Percentiles rank a stretch among this genome's conserved stretches.
These are phyloP conservation scores for Plasmodium yoelii DNA, from an alignment of 169 alveolate species.

Conservation along the genomic window DNA sequence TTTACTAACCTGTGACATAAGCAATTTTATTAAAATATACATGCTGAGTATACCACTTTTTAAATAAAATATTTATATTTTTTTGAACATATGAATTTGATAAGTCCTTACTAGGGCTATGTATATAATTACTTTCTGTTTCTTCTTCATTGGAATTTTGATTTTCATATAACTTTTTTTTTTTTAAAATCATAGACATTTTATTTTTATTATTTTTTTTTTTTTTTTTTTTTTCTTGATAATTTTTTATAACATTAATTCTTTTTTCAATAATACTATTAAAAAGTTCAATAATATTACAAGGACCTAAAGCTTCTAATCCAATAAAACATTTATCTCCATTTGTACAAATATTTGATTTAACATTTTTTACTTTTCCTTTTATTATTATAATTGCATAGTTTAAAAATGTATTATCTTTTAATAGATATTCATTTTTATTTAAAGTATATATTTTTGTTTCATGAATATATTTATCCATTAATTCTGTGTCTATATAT, in stretches of 20 bases:
- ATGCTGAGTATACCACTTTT: slow-evolving; percentile 73
- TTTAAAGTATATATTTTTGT: slow-evolving; percentile 26
- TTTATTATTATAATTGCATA: slow-evolving; percentile 64
- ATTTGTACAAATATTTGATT: neutral
- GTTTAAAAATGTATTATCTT: slow-evolving; percentile 61
- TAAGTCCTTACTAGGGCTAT: neutral
- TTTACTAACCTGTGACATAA: slow-evolving; percentile 36
- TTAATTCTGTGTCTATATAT: slow-evolving; percentile 56
- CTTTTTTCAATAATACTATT: slow-evolving; percentile 64
- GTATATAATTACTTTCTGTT: neutral
- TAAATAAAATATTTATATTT: slow-evolving; percentile 52
- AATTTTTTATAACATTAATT: slow-evolving; percentile 27
- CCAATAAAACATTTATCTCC: slow-evolving; percentile 47
- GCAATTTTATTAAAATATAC: slow-evolving; percentile 54
- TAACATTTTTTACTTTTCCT: slow-evolving; percentile 47
- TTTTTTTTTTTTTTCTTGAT: slow-evolving; percentile 60
- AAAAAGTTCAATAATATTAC: slow-evolving; percentile 66
- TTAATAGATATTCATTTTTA: slow-evolving; percentile 38
- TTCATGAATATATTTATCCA: slow-evolving; percentile 21
- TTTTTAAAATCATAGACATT: neutral
- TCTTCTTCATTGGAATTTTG: neutral
- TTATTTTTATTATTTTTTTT: slow-evolving; percentile 30
- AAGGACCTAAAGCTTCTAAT: slow-evolving; percentile 73
- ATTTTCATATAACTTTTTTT: neutral
- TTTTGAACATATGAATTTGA: slow-evolving; percentile 20